phyloP scores from a whole-genome alignment of 805 yeast genomes.

The Phaffomyces thermotolerans region DNA sequence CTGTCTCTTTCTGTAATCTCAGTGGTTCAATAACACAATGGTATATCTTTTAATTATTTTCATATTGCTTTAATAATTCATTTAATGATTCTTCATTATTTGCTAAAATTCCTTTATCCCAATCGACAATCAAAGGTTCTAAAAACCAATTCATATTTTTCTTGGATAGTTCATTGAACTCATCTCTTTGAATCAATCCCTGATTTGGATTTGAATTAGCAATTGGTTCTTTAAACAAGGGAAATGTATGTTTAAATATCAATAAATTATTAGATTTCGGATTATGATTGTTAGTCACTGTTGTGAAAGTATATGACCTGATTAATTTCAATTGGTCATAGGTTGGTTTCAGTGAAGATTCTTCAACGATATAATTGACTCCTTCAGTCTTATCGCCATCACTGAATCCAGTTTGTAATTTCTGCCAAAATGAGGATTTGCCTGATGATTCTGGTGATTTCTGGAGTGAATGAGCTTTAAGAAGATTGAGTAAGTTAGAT shows the following conservation, averaged over 20 bases:
- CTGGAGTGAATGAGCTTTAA: conserved; percentile 7
- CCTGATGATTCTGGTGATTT: neutral
- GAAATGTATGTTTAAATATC: conserved; percentile 17
- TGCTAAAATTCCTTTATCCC: conserved; percentile 53
- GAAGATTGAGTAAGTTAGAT: conserved; percentile 3
- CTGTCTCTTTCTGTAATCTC: too few relatives aligned
- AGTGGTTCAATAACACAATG: too few relatives aligned
- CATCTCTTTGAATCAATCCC: conserved; percentile 1
- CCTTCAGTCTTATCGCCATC: conserved; percentile 11
- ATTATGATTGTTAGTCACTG: conserved; percentile 2
- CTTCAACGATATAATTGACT: neutral
- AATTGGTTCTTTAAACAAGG: conserved; percentile 7
- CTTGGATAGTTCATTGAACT: conserved; percentile 11
- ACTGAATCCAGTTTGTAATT: conserved; percentile 13
- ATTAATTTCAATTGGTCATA: conserved; percentile 21
- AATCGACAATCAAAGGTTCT: conserved; percentile 52
- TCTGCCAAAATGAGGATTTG: conserved; percentile 10
- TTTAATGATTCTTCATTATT: conserved; percentile 37
- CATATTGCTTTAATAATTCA: conserved; percentile 13
- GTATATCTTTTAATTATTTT: too few relatives aligned
- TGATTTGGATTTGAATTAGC: neutral
- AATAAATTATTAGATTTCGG: conserved; percentile 5
- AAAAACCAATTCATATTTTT: conserved; percentile 19
- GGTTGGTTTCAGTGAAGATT: conserved; percentile 14
- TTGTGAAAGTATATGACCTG: conserved; percentile 10